These are phyloP conservation scores for Pichia sp. DNA, from an alignment of 1,139 yeast genomes.

Conservation along the genomic window DNA sequence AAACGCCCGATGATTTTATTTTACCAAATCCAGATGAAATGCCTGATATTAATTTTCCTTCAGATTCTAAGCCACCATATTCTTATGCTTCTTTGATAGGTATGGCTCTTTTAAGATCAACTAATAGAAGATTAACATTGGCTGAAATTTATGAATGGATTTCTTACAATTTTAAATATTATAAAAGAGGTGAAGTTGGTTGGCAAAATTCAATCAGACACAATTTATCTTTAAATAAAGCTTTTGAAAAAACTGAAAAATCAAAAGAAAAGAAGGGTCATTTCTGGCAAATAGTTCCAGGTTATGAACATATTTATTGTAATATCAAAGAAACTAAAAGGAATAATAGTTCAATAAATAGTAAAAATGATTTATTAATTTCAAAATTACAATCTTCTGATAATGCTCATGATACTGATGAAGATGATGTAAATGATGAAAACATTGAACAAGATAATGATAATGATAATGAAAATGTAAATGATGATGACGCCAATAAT, in stretches of 20 bases:
- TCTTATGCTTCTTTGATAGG: constrained; percentile 94
- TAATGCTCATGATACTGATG: background rate
- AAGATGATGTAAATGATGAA: background rate
- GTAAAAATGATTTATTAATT: background rate
- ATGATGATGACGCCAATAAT: too few species aligned
- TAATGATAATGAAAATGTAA: too few species aligned
- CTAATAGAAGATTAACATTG: constrained; percentile 70
- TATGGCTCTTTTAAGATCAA: constrained; percentile 85
- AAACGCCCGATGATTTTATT: constrained; percentile 25
- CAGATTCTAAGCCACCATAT: constrained; percentile 70
- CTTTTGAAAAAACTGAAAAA: constrained; percentile 83
- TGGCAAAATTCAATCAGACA: constrained; percentile 89
- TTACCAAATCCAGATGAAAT: constrained; percentile 30
- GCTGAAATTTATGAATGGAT: constrained; percentile 95
- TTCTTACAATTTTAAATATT: constrained; percentile 76
- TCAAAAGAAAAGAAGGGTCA: constrained; percentile 96
- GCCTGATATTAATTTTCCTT: constrained; percentile 26
- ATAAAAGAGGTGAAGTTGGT: constrained; percentile 81
- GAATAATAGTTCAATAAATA: constrained; percentile 11
- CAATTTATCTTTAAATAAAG: constrained; percentile 73
- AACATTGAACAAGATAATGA: too few species aligned
- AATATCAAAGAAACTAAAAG: constrained; percentile 42
- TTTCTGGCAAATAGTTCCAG: constrained; percentile 87
- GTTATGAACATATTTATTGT: constrained; percentile 76
- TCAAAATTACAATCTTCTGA: constrained; percentile 1